These are phyloP conservation scores for Rhizophora mangle DNA, from an alignment of 345 rosid genomes.

Conservation along the genomic window DNA sequence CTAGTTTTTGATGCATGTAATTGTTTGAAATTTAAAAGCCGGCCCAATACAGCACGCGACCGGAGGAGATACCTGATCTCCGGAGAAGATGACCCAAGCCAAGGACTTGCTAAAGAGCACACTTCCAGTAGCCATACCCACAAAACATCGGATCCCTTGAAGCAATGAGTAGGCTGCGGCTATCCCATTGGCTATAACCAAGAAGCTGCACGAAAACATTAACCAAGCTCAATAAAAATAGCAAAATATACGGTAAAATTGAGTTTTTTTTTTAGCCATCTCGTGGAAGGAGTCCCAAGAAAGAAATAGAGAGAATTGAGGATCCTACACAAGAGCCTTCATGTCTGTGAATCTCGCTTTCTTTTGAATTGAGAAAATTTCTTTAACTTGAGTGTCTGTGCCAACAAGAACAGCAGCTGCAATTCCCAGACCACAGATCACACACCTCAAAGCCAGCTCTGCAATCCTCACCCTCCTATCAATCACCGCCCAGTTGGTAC, in stretches of 20 bases:
- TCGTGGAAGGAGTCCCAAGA: no score
- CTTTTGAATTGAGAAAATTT: constrained; percentile 69
- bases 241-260: not conserved
- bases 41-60: no score
- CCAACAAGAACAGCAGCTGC: constrained; percentile 64
- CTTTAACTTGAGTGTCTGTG: constrained; percentile 66
- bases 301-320: not conserved
- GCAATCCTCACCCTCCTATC: constrained; percentile 67
- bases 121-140: constrained; percentile 55
- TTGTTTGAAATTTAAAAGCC: not conserved
- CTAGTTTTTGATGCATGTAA: constrained; percentile 2
- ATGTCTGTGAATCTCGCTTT: constrained; percentile 77
- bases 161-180: constrained; percentile 67
- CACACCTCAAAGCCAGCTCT: constrained; percentile 70
- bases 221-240: not conserved
- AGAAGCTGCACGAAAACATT: constrained; percentile 46
- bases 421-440: constrained; percentile 52
- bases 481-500: constrained; percentile 46
- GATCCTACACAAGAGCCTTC: constrained; percentile 87
- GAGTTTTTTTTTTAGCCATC: no score
- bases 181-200: constrained; percentile 72
- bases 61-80: constrained; percentile 61
- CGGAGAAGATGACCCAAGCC: constrained; percentile 86
- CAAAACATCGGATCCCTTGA: constrained; percentile 72
- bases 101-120: constrained; percentile 66